Conservation (phyloP, 2,329 filamentous ascomycete species). For the Fusarium sp. region DNA sequence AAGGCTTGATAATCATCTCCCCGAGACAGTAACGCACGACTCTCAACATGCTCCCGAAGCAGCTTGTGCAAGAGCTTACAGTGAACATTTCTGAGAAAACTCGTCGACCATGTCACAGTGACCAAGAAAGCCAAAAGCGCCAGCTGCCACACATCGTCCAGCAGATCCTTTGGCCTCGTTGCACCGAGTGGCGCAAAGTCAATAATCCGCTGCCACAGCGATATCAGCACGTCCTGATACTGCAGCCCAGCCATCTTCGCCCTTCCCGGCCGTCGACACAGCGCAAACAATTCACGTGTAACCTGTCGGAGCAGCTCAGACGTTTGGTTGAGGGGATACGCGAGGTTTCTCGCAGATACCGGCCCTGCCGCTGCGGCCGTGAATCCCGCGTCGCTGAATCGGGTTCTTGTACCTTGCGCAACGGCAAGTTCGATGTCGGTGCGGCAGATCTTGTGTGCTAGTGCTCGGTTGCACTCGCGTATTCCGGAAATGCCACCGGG, state of each 20-base stretch:
- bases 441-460: slow-evolving; percentile 40
- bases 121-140: slow-evolving; percentile 27
- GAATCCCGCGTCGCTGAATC: slow-evolving; percentile 25
- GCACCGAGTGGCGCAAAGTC: slow-evolving; percentile 32
- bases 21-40: not conserved
- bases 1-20: slow-evolving; percentile 23
- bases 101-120: slow-evolving; percentile 23
- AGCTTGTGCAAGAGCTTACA: slow-evolving; percentile 22
- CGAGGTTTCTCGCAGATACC: not conserved
- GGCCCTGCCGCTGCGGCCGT: slow-evolving; percentile 19
- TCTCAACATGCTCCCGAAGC: slow-evolving; percentile 11
- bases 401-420: slow-evolving; percentile 14
- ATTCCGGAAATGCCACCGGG: slow-evolving; percentile 15
- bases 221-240: slow-evolving; percentile 38
- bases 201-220: slow-evolving; percentile 25
- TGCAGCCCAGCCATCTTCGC: slow-evolving; percentile 18
- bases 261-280: slow-evolving; percentile 25
- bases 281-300: slow-evolving; percentile 21
- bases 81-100: slow-evolving; percentile 13
- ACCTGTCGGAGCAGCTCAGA: slow-evolving; percentile 6
- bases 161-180: slow-evolving; percentile 17
- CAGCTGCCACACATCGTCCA: slow-evolving; percentile 36
- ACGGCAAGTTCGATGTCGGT: slow-evolving; percentile 31
- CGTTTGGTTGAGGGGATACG: slow-evolving; percentile 20
- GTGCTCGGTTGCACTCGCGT: slow-evolving; percentile 22